phyloP scores from a whole-genome alignment of 2,329 filamentous ascomycete species.

The Fulvia fulva region DNA sequence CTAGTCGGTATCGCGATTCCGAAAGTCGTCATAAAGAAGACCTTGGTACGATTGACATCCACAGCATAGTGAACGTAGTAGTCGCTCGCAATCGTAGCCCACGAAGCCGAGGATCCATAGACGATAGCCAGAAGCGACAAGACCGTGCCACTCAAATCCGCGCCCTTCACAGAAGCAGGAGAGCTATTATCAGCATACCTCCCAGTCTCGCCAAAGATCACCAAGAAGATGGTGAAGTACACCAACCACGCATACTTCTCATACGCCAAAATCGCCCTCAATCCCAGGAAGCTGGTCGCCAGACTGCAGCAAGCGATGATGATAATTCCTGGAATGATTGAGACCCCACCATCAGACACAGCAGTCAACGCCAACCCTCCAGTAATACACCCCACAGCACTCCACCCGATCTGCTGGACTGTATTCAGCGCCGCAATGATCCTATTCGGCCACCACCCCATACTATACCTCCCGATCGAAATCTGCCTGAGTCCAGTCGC shows the following conservation, averaged over 20 bases:
- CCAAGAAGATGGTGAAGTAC: constrained; percentile 46
- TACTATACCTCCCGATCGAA: constrained; percentile 44
- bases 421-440: constrained; percentile 46
- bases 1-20: constrained; percentile 41
- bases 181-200: constrained; percentile 40
- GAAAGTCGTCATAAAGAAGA: constrained; percentile 41
- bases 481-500: constrained; percentile 42
- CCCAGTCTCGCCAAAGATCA: constrained; percentile 47
- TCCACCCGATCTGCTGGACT: constrained; percentile 44
- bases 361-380: constrained; percentile 41
- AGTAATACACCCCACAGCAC: constrained; percentile 41
- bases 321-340: constrained; percentile 43
- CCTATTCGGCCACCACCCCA: constrained; percentile 51
- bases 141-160: constrained; percentile 26
- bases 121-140: constrained; percentile 34
- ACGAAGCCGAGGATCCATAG: constrained; percentile 39
- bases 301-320: constrained; percentile 40
- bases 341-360: constrained; percentile 42
- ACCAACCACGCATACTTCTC: constrained; percentile 50
- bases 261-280: constrained; percentile 44
- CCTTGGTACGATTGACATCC: constrained; percentile 37
- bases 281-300: constrained; percentile 39
- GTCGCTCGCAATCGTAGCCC: constrained; percentile 41
- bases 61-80: constrained; percentile 44
- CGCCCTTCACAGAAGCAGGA: constrained; percentile 28